Base-by-base conservation (phyloP, 805 yeast genomes). In the Barnettozyma sp. region DNA sequence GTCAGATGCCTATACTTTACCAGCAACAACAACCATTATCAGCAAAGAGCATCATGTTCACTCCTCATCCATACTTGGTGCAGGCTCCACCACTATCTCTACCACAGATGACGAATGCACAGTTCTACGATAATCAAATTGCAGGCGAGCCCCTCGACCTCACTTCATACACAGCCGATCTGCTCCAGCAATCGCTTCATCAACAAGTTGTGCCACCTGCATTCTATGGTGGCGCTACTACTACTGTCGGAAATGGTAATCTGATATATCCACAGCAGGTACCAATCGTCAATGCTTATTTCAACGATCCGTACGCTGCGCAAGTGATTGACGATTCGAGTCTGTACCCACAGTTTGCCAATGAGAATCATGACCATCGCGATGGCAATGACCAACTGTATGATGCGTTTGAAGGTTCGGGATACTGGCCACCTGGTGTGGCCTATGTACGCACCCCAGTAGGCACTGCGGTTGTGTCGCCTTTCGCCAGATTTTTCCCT, bases 91-190 rank as follows among this genome's bases (percentile, higher is more conserved):
- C n/a, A n/a, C n/a, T n/a, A n/a, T n/a, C n/a, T n/a, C n/a, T n/a
- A n/a, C 38, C 35, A 6, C 54, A 41, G 22, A 43, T 53, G 16
- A 47, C 55, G 5, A 53, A 53, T 38, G 57, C 50, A 7, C 53
- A 51, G 17, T 53, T 37, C 33, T 53, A 53, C 30, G 57, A 53
- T 22, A 36, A 39, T 10, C 50, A 44, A 17, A 4, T 35, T 5
- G 23, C 35, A 21, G 52, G 47, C 0, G 45, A 45, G 15, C 33
- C 40, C 14, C 7, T 34, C 11, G 43, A 26, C 13, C 5, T 33
- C 4, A 5, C 37, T 10, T 11, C 6, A 12, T 28, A 40, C 30
- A 37, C 33, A 12, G 24, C 26, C 9, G 45, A 43, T n/a, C 22
- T 23, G 12, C 12, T 35, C 5, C 34, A 32, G 9, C 35, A 36